Conservation (phyloP, 768 basidiomycete species). For the Suillus discolor region DNA sequence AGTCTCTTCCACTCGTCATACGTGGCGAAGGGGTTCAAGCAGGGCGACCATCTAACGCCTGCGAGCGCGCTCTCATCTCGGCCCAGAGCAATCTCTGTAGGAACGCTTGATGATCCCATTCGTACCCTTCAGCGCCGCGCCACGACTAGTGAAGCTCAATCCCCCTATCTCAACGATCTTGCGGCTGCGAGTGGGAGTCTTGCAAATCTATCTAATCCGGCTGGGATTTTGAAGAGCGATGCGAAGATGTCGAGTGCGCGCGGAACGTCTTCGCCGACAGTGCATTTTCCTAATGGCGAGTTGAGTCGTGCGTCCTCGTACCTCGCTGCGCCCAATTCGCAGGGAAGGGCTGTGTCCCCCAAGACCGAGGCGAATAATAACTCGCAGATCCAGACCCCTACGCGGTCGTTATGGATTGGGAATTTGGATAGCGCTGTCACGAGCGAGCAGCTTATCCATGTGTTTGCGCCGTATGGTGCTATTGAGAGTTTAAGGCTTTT, state of each 20-base stretch:
- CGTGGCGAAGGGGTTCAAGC: slow-evolving; percentile 74
- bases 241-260: slow-evolving; percentile 49
- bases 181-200: slow-evolving; percentile 37
- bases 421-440: slow-evolving; percentile 95
- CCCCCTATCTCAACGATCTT: slow-evolving; percentile 60
- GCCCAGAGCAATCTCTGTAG: slow-evolving; percentile 88
- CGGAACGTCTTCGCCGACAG: slow-evolving; percentile 46
- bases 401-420: slow-evolving; percentile 97
- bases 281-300: slow-evolving; percentile 73
- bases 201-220: slow-evolving; percentile 28
- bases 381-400: slow-evolving; percentile 87
- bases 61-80: slow-evolving; percentile 46
- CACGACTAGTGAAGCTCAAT: slow-evolving; percentile 55
- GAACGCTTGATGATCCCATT: slow-evolving; percentile 79
- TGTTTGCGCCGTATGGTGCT: slow-evolving; percentile 95
- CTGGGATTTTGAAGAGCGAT: slow-evolving; percentile 62
- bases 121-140: slow-evolving; percentile 70
- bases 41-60: slow-evolving; percentile 64
- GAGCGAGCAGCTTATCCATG: slow-evolving; percentile 91
- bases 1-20: slow-evolving; percentile 59
- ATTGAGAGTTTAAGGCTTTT: slow-evolving; percentile 94
- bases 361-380: slow-evolving; percentile 67
- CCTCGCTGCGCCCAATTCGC: slow-evolving; percentile 64
- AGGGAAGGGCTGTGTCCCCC: slow-evolving; percentile 80
- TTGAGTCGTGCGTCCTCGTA: slow-evolving; percentile 64